A percentile compares a stretch with the other conserved stretches of the same genome.
These are phyloP conservation scores for Botryotinia globosa DNA, from an alignment of 2,329 filamentous ascomycete genomes.

Conservation along the genomic window DNA sequence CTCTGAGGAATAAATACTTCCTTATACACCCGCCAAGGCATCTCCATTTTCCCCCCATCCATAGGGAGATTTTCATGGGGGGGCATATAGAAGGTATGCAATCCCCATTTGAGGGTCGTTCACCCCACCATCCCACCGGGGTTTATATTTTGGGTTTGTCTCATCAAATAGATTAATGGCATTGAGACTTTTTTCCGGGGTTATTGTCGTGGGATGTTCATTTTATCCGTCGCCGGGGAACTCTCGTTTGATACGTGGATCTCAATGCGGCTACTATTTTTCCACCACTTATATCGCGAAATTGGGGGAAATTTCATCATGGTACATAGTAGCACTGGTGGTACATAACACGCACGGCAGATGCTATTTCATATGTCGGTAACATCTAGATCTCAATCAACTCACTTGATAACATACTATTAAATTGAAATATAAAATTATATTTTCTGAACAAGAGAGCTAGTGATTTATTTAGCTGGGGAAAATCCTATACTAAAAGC, in stretches of 20 bases:
- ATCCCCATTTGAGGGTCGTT: background rate
- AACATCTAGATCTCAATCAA: background rate
- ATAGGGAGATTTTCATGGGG: background rate
- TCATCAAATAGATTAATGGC: background rate
- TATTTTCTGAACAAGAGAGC: background rate
- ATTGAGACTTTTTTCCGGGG: background rate
- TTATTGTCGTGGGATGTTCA: background rate
- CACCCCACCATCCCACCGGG: background rate
- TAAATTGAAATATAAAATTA: background rate
- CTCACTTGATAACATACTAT: background rate
- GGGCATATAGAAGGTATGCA: background rate
- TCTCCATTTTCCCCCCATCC: background rate
- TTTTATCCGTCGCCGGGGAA: background rate
- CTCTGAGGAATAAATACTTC: conserved; percentile 8
- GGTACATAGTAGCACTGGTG: background rate
- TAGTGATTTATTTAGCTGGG: background rate
- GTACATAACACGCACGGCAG: background rate
- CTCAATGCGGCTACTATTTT: conserved; percentile 11
- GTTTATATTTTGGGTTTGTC: background rate
- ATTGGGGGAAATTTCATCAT: background rate
- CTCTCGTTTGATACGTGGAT: conserved; percentile 13
- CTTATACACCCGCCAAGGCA: background rate
- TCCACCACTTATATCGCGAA: conserved; percentile 12
- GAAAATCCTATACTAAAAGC: background rate
- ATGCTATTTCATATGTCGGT: background rate